phyloP scores from a whole-genome alignment of 352 stramenopile genomes.

The Globisporangium spinosum region DNA sequence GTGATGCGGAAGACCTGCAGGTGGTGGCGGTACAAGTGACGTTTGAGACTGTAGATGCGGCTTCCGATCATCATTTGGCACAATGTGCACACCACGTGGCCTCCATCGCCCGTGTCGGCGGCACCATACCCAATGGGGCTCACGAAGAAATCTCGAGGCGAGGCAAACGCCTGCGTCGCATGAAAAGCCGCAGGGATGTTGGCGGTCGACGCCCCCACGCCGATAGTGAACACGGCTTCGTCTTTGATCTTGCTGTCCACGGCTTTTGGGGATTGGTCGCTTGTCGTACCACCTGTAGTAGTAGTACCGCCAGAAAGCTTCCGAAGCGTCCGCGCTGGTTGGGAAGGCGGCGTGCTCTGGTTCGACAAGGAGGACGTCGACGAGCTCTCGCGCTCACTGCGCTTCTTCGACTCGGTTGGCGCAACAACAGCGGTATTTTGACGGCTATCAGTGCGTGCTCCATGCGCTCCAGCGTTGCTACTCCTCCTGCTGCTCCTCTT shows the following conservation, averaged over 20 bases:
- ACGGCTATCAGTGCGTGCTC: too few relatives aligned
- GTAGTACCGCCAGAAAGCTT: background rate
- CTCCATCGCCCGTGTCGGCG: conserved; percentile 16
- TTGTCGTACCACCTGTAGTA: background rate
- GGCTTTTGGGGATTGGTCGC: background rate
- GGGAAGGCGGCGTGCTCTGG: background rate
- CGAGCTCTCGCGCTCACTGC: conserved; percentile 1
- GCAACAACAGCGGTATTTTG: background rate
- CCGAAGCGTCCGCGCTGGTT: background rate
- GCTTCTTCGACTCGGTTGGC: background rate
- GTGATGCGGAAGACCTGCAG: conserved; percentile 37
- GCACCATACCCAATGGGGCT: background rate
- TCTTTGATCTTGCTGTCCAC: conserved; percentile 2
- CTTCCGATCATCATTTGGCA: conserved; percentile 45
- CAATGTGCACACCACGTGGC: conserved; percentile 41
- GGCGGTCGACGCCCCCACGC: conserved; percentile 9
- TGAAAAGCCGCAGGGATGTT: conserved; percentile 27
- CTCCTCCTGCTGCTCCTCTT: background rate
- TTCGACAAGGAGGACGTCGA: background rate
- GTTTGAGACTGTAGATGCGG: conserved; percentile 42
- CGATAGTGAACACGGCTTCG: background rate
- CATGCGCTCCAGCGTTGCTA: too few relatives aligned
- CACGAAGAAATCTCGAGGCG: conserved; percentile 47
- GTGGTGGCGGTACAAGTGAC: conserved; percentile 46
- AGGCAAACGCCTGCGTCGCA: conserved; percentile 40